These are phyloP conservation scores for Ceriops tagal DNA, from an alignment of 345 rosid genomes.

Conservation along the genomic window DNA sequence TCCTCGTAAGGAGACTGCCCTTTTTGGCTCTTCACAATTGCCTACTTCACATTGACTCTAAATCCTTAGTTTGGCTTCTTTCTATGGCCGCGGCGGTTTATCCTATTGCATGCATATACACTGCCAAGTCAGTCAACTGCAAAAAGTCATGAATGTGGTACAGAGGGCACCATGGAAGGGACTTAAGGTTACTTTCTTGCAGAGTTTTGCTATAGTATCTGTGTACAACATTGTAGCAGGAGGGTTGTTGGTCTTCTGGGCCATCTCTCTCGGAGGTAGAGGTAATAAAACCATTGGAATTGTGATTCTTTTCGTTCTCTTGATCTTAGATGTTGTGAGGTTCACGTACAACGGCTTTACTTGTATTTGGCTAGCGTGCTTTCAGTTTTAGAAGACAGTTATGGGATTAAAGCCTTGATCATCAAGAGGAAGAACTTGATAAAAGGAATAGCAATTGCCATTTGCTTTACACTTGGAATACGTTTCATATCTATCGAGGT, in stretches of 20 bases:
- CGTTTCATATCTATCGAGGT: constrained; percentile 11
- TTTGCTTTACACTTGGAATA: constrained; percentile 1
- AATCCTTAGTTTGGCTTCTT: constrained; percentile 31
- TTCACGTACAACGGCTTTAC: constrained; percentile 18
- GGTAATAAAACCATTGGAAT: not conserved
- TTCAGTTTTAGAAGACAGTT: constrained; percentile 14
- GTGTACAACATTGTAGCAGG: constrained; percentile 10
- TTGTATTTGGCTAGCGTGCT: constrained; percentile 21
- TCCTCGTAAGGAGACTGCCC: not conserved
- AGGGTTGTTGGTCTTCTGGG: not conserved
- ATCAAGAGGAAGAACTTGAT: not conserved
- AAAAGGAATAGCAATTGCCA: not conserved
- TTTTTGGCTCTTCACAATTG: constrained; percentile 29
- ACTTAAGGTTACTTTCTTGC: constrained; percentile 39
- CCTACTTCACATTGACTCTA: constrained; percentile 27
- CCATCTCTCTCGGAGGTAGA: not conserved
- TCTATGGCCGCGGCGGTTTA: constrained; percentile 55
- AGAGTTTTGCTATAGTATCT: constrained; percentile 22
- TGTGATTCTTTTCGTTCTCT: not conserved
- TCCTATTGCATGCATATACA: constrained; percentile 42
- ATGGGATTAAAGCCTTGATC: constrained; percentile 6
- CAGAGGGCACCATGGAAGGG: constrained; percentile 45
- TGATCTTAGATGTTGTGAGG: constrained; percentile 23
- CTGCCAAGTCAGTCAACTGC: constrained; percentile 31
- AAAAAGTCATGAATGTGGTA: constrained; percentile 38